Evolutionary conservation across 805 yeast species (phyloP).

Genomic region (Diddensiella caesifluorescens): DNA sequence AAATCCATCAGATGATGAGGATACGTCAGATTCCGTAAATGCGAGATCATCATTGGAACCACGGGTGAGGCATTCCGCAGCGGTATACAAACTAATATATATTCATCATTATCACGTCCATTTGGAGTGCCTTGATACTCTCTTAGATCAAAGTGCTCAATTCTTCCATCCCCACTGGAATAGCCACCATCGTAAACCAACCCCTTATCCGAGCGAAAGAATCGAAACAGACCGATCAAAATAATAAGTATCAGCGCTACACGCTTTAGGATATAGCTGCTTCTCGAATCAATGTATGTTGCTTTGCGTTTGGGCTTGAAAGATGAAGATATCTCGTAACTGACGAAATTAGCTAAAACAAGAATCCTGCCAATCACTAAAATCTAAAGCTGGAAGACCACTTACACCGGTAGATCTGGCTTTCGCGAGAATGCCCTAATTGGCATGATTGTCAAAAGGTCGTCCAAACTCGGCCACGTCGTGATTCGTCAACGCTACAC

Average conservation of each 20-base stretch:
- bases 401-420: not conserved
- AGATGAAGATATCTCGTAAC: not conserved
- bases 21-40: constrained; percentile 71
- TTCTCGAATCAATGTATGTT: not conserved
- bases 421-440: constrained; percentile 1
- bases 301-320: not conserved
- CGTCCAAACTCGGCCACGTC: too few relatives aligned
- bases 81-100: constrained; percentile 80
- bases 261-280: not conserved
- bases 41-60: constrained; percentile 78
- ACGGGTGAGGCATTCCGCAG: constrained; percentile 86
- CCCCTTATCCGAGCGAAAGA: too few relatives aligned
- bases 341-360: too few relatives aligned
- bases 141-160: constrained; percentile 64
- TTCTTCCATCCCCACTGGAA: constrained; percentile 23
- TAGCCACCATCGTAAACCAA: not conserved
- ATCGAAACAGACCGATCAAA: not conserved
- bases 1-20: constrained; percentile 70
- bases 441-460: constrained; percentile 2
- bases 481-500: not conserved
- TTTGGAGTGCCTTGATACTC: constrained; percentile 54
- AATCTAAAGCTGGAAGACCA: too few relatives aligned
- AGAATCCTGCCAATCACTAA: too few relatives aligned
- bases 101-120: constrained; percentile 72
- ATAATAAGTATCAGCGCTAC: not conserved